phyloP scores from a whole-genome alignment of 306 rosid genomes.

The Geum urbanum region DNA sequence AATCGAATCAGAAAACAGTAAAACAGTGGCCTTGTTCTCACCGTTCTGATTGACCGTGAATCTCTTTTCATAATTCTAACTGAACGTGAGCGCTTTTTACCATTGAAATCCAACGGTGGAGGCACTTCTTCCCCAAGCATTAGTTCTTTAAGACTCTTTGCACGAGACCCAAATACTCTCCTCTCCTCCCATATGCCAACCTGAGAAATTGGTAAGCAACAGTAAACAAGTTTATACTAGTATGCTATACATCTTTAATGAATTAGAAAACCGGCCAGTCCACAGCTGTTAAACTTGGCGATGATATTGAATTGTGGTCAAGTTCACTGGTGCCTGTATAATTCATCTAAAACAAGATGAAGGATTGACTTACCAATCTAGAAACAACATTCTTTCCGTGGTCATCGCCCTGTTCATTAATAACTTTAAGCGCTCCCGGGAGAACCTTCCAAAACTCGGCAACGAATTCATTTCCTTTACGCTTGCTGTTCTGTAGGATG shows the following conservation, averaged over 20 bases:
- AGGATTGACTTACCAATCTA: constrained; percentile 58
- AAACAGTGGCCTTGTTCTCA: constrained; percentile 34
- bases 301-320: not conserved
- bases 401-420: constrained; percentile 51
- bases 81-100: constrained; percentile 72
- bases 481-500: constrained; percentile 88
- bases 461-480: constrained; percentile 94
- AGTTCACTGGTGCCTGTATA: not conserved
- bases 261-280: not conserved
- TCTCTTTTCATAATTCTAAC: constrained; percentile 75
- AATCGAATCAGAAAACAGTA: not conserved
- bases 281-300: not conserved
- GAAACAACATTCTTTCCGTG: constrained; percentile 52
- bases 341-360: not conserved
- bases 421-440: constrained; percentile 69
- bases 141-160: constrained; percentile 59
- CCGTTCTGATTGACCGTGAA: constrained; percentile 82
- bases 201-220: constrained; percentile 36
- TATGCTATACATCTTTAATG: not conserved
- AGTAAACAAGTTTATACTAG: constrained; percentile 17
- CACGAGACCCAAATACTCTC: constrained; percentile 77
- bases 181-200: constrained; percentile 88
- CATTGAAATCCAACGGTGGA: constrained; percentile 59
- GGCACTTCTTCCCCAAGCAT: constrained; percentile 80
- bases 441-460: constrained; percentile 88